These are phyloP conservation scores for Alternaria rosae DNA, from an alignment of 2,329 filamentous ascomycete genomes.

Conservation along the genomic window DNA sequence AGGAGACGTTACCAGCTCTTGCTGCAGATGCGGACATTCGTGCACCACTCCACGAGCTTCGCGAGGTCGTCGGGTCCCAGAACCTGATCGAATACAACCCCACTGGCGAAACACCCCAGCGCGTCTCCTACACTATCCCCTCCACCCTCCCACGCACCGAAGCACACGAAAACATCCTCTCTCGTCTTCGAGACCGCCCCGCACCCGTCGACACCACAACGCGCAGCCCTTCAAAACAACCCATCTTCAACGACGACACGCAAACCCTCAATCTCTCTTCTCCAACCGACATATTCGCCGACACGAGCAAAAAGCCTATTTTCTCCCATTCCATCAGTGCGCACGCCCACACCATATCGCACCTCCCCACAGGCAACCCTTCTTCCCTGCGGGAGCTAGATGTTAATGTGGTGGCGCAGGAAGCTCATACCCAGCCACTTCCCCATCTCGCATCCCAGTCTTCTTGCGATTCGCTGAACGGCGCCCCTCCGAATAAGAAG, in stretches of 20 bases:
- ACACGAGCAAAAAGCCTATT: constrained; percentile 29
- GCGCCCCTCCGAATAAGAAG: constrained; percentile 54
- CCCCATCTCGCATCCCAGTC: constrained; percentile 41
- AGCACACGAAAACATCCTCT: constrained; percentile 64
- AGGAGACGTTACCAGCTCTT: constrained; percentile 68
- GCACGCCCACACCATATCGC: constrained; percentile 26
- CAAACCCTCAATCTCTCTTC: constrained; percentile 47
- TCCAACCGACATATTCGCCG: constrained; percentile 37
- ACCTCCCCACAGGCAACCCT: constrained; percentile 28
- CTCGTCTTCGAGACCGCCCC: constrained; percentile 53
- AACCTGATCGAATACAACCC: constrained; percentile 79
- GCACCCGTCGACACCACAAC: constrained; percentile 35
- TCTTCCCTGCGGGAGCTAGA: constrained; percentile 57
- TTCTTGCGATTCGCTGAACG: constrained; percentile 35
- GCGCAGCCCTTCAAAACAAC: constrained; percentile 58
- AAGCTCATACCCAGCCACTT: constrained; percentile 41
- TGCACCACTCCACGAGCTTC: constrained; percentile 74
- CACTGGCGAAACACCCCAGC: constrained; percentile 87
- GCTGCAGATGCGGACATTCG: constrained; percentile 63
- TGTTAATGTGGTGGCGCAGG: constrained; percentile 53
- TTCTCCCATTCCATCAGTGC: constrained; percentile 39
- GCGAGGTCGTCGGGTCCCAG: constrained; percentile 70
- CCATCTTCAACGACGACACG: constrained; percentile 60
- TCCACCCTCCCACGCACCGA: constrained; percentile 79
- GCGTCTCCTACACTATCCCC: constrained; percentile 81